phyloP scores from a whole-genome alignment of 805 yeast species.

The Metschnikowia cerradonensis region DNA sequence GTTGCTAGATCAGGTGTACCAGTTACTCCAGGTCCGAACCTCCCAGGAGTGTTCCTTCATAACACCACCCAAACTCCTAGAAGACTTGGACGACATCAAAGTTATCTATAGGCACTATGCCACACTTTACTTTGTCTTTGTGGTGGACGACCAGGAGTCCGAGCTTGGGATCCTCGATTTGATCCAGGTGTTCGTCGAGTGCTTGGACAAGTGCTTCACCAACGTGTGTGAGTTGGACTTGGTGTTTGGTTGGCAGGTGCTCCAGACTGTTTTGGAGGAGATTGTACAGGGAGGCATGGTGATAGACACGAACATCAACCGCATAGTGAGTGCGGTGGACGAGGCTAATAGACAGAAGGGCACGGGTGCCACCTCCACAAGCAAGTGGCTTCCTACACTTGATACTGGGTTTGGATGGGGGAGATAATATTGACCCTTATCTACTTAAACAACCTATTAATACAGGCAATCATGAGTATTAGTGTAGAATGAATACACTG shows the following conservation, averaged over 20 bases:
- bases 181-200: conserved; percentile 95
- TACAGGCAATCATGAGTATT: too few relatives aligned
- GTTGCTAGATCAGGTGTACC: conserved; percentile 77
- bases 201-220: conserved; percentile 85
- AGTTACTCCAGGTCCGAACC: conserved; percentile 65
- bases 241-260: conserved; percentile 98
- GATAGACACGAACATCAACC: conserved; percentile 79
- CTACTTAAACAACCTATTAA: too few relatives aligned
- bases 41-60: conserved; percentile 82
- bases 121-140: conserved; percentile 90
- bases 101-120: conserved; percentile 95
- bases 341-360: conserved; percentile 55
- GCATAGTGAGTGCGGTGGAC: conserved; percentile 81
- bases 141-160: conserved; percentile 93
- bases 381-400: conserved; percentile 24
- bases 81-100: conserved; percentile 68
- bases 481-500: too few relatives aligned
- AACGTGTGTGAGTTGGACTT: conserved; percentile 94
- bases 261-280: conserved; percentile 87
- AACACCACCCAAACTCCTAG: conserved; percentile 79
- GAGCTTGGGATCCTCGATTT: conserved; percentile 91
- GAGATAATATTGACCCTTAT: not conserved
- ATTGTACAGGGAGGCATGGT: conserved; percentile 98
- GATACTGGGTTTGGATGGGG: conserved; percentile 17
- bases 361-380: conserved; percentile 16